Evolutionary conservation across 371 early-diverging fungal genomes (phyloP), one percentile per base, ranked within the genome.

Genomic region (Dichotomocladium elegans): DNA sequence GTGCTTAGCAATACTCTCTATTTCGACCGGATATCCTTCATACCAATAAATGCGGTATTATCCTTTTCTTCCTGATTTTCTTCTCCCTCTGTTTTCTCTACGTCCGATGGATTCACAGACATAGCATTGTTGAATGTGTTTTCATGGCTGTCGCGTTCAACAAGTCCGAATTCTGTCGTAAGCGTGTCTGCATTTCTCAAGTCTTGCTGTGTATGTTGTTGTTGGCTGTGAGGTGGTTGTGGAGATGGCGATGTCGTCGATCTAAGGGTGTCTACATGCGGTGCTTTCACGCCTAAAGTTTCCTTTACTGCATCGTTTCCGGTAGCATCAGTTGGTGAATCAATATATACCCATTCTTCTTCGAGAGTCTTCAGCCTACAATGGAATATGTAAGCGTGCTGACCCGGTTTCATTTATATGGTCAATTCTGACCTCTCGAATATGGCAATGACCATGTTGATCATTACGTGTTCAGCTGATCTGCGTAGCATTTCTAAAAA

Each of bases 381-480:
- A 29, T 4, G 0, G n/a, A 5, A 12, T 37, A 21, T 53, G 3
- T 14, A 26, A 30, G 9, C 28, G 24, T 26, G 10, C 11, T 21
- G 40, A 5, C 27, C 12, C 19, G 9, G 5, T 17, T 15, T 30
- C 27, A 30, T 34, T 24, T 27, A 14, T 17, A 25, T 48, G 9
- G 3, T 45, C 17, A 30, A 17, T 8, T 30, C 55, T 43, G 68
- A 80, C 85, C 80, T 78, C 53, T 86, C 82, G 68, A 88, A 89
- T 54, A 87, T 81, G n/a, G 80, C 64, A 40, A 82, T 85, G 5
- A 88, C 83, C 64, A 92, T 81, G 15, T 83, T 81, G 2, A 85
- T 69, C 70, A 93, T 85, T 25, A 88, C 88, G 53, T 90, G 88
- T 46, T 91, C 92, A 24, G 94, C 92, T 4, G 89, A 79, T 57